phyloP scores from a whole-genome alignment of 352 stramenopile genomes.

The Stephanocyclus meneghinianus region DNA sequence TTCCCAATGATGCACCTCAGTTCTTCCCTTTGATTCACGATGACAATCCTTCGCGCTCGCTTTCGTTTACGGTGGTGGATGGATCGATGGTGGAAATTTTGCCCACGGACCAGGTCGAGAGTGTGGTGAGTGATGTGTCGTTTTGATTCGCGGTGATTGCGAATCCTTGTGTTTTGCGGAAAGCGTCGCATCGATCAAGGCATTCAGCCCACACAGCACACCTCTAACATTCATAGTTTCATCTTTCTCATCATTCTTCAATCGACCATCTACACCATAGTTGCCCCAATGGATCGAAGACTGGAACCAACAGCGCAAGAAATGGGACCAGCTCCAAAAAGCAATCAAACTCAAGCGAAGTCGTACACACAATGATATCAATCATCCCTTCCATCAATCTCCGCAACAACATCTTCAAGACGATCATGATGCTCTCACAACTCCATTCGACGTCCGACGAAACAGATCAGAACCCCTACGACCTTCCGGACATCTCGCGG shows the following conservation, averaged over 20 bases:
- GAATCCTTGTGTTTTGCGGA: background rate
- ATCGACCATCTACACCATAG: background rate
- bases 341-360: slow-evolving; percentile 7
- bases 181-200: no score
- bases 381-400: background rate
- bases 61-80: background rate
- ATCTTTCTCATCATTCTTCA: background rate
- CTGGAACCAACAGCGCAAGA: slow-evolving; percentile 13
- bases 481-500: background rate
- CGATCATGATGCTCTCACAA: background rate
- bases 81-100: slow-evolving; percentile 7
- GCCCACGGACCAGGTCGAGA: slow-evolving; percentile 6
- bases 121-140: slow-evolving; percentile 9
- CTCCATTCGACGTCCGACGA: slow-evolving; percentile 3
- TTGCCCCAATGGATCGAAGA: slow-evolving; percentile 16
- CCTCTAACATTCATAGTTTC: background rate
- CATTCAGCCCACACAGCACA: background rate
- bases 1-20: background rate
- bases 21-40: slow-evolving; percentile 1
- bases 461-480: slow-evolving; percentile 5
- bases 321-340: slow-evolving; percentile 16
- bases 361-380: slow-evolving; percentile 7
- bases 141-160: background rate
- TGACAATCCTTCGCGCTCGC: background rate
- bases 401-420: background rate